Evolutionary conservation across 2,329 filamentous ascomycete species (phyloP).

Genomic region (Ilyonectria robusta): DNA sequence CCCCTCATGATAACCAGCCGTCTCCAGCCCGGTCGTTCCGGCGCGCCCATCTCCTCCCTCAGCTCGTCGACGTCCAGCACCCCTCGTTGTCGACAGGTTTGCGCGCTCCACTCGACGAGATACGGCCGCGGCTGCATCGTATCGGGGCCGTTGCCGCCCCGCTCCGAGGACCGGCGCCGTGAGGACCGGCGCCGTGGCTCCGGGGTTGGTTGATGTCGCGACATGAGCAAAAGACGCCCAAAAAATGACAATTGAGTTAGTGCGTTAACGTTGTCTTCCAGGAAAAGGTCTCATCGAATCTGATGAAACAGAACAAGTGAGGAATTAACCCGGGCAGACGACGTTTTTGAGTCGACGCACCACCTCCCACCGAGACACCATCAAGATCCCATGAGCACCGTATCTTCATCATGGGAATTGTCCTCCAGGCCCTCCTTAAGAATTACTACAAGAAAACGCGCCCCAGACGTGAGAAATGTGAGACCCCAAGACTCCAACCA

Average conservation of each 20-base stretch:
- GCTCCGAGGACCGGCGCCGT: slow-evolving; percentile 41
- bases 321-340: slow-evolving; percentile 8
- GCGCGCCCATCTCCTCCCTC: slow-evolving; percentile 35
- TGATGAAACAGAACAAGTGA: not conserved
- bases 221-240: slow-evolving; percentile 28
- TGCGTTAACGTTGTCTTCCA: not conserved
- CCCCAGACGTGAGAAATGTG: slow-evolving; percentile 2
- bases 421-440: slow-evolving; percentile 25
- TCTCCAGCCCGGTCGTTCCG: slow-evolving; percentile 39
- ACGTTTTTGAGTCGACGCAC: slow-evolving; percentile 35
- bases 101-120: slow-evolving; percentile 43
- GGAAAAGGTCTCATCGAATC: not conserved
- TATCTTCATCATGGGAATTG: slow-evolving; percentile 40
- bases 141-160: slow-evolving; percentile 28
- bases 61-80: slow-evolving; percentile 35
- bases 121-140: slow-evolving; percentile 36
- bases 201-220: slow-evolving; percentile 34
- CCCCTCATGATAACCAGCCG: slow-evolving; percentile 42
- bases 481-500: slow-evolving; percentile 33
- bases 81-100: slow-evolving; percentile 40
- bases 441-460: slow-evolving; percentile 8
- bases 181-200: slow-evolving; percentile 37
- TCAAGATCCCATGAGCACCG: slow-evolving; percentile 40
- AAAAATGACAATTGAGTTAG: not conserved
- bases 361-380: slow-evolving; percentile 14